phyloP scores from a whole-genome alignment of 441 rosid species.

The Populus tomentosa region DNA sequence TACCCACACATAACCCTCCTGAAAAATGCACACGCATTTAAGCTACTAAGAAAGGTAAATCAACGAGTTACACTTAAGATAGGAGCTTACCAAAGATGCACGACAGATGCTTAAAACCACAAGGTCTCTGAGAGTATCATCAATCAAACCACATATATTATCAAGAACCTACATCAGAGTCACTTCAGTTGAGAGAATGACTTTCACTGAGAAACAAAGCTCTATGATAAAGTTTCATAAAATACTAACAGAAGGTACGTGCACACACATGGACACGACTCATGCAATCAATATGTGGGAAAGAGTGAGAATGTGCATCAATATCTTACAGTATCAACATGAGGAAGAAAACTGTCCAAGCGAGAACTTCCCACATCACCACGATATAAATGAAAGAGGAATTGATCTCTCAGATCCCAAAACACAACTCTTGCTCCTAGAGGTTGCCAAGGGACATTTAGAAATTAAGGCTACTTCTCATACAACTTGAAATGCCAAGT shows the following conservation, averaged over 20 bases:
- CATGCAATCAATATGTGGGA: background rate
- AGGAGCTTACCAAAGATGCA: constrained; percentile 55
- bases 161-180: constrained; percentile 66
- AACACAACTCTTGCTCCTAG: constrained; percentile 80
- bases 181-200: constrained; percentile 23
- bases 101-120: constrained; percentile 78
- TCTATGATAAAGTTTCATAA: background rate
- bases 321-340: constrained; percentile 70
- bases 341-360: constrained; percentile 71
- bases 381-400: constrained; percentile 66
- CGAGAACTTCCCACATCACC: constrained; percentile 76
- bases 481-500: constrained; percentile 11
- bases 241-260: background rate
- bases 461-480: constrained; percentile 9
- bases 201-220: background rate
- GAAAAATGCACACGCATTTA: constrained; percentile 15
- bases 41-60: constrained; percentile 6
- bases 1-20: constrained; percentile 85
- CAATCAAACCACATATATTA: constrained; percentile 71
- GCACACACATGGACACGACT: background rate
- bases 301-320: constrained; percentile 12
- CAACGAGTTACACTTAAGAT: constrained; percentile 8
- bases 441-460: constrained; percentile 17
- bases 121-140: constrained; percentile 72
- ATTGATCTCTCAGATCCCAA: constrained; percentile 87